phyloP scores from a whole-genome alignment of 2,329 filamentous ascomycete species.

The Mycosphaerella sp. region DNA sequence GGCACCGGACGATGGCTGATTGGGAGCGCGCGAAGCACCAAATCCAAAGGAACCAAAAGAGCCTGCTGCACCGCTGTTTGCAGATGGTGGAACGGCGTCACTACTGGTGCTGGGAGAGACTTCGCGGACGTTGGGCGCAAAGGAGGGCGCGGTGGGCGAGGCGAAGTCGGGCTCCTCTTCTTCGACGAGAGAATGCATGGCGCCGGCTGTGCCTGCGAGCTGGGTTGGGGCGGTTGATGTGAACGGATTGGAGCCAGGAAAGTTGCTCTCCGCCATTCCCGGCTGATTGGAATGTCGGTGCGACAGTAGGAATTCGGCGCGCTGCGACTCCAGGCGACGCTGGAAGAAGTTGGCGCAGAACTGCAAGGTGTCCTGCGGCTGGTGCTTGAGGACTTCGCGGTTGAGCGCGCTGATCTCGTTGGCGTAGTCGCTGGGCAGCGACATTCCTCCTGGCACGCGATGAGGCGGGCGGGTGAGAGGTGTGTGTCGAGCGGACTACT shows the following conservation, averaged over 20 bases:
- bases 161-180: slow-evolving; percentile 75
- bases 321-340: slow-evolving; percentile 59
- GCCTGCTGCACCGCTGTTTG: slow-evolving; percentile 18
- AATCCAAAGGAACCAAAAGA: slow-evolving; percentile 35
- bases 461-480: neutral
- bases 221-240: slow-evolving; percentile 46
- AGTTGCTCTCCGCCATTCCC: slow-evolving; percentile 66
- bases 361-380: slow-evolving; percentile 60
- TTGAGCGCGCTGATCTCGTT: slow-evolving; percentile 59
- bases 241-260: slow-evolving; percentile 76
- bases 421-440: slow-evolving; percentile 51
- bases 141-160: slow-evolving; percentile 59
- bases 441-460: slow-evolving; percentile 17
- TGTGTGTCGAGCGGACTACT: neutral
- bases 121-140: slow-evolving; percentile 43
- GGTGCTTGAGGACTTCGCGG: slow-evolving; percentile 53
- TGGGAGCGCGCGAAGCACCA: slow-evolving; percentile 22
- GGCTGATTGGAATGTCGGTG: slow-evolving; percentile 43
- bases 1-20: slow-evolving; percentile 30
- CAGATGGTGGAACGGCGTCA: slow-evolving; percentile 24
- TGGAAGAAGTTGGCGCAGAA: slow-evolving; percentile 65
- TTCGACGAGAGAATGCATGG: slow-evolving; percentile 62
- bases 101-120: slow-evolving; percentile 39
- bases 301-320: slow-evolving; percentile 50
- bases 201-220: slow-evolving; percentile 31